Conservation (phyloP, 2,329 filamentous ascomycete genomes). For the Neospermospora avenae region DNA sequence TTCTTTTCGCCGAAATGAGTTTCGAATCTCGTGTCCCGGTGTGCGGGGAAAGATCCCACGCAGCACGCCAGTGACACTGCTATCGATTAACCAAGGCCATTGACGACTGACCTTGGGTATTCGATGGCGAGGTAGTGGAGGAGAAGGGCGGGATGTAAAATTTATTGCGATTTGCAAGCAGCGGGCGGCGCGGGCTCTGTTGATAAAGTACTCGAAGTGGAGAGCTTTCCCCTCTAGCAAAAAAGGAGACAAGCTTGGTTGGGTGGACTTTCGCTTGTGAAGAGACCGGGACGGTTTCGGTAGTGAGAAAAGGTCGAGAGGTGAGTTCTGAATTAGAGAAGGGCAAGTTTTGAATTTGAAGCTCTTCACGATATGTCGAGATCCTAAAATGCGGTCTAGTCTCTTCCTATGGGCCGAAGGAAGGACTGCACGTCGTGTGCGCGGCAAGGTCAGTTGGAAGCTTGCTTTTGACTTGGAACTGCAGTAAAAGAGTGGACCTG, state of each 20-base stretch:
- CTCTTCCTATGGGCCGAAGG: background rate
- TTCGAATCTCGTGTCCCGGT: conserved; percentile 43
- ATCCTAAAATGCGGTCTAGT: background rate
- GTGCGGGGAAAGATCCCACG: conserved; percentile 57
- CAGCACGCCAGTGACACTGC: conserved; percentile 52
- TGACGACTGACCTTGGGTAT: conserved; percentile 39
- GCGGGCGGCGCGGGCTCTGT: conserved; percentile 10
- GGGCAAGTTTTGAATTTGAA: background rate
- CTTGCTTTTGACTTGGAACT: background rate
- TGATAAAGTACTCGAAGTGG: conserved; percentile 19
- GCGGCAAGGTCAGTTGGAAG: background rate
- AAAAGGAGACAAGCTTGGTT: background rate
- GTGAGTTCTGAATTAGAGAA: background rate
- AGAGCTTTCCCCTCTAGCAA: conserved; percentile 1
- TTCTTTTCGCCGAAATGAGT: conserved; percentile 51
- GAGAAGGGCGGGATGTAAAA: conserved; percentile 3
- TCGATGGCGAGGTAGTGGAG: conserved; percentile 2
- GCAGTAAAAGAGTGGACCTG: background rate
- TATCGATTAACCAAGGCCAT: conserved; percentile 58
- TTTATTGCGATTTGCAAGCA: conserved; percentile 8
- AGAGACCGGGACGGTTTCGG: background rate
- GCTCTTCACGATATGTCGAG: background rate
- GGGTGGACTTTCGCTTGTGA: conserved; percentile 6
- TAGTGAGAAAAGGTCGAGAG: background rate
- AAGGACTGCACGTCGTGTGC: background rate